phyloP scores from a whole-genome alignment of 805 yeast genomes.

The Metschnikowia peoriensis region DNA sequence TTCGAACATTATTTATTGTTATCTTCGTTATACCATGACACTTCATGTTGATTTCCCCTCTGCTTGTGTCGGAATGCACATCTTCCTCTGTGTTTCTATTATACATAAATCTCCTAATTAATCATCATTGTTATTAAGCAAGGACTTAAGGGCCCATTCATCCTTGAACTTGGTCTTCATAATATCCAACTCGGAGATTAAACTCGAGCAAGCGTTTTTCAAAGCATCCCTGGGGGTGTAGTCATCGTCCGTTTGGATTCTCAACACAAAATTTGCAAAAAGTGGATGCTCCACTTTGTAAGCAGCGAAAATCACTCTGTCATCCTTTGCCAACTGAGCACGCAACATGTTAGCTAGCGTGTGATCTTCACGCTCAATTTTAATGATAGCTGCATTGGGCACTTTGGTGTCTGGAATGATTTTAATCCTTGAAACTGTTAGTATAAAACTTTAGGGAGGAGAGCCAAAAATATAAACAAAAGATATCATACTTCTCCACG shows the following conservation, averaged over 20 bases:
- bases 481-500: slow-evolving; percentile 70
- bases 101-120: slow-evolving; percentile 13
- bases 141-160: slow-evolving; percentile 90
- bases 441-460: slow-evolving; percentile 3
- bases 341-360: slow-evolving; percentile 89
- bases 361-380: slow-evolving; percentile 96
- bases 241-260: slow-evolving; percentile 95
- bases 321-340: slow-evolving; percentile 81
- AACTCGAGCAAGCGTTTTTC: slow-evolving; percentile 80
- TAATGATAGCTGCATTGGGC: slow-evolving; percentile 90
- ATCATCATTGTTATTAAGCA: slow-evolving; percentile 52
- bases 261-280: slow-evolving; percentile 90
- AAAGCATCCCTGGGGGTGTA: slow-evolving; percentile 89
- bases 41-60: not conserved
- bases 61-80: not conserved
- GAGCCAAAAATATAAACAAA: not conserved
- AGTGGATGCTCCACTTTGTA: slow-evolving; percentile 97
- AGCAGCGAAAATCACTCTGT: slow-evolving; percentile 91
- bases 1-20: not conserved
- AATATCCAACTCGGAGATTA: slow-evolving; percentile 74
- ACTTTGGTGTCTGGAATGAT: slow-evolving; percentile 92
- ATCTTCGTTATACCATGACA: not conserved
- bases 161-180: slow-evolving; percentile 77
- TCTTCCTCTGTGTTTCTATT: not conserved
- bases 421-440: slow-evolving; percentile 51